Evolutionary conservation across 768 basidiomycete genomes (phyloP).

Genomic region (Pleurotus cornucopiae): DNA sequence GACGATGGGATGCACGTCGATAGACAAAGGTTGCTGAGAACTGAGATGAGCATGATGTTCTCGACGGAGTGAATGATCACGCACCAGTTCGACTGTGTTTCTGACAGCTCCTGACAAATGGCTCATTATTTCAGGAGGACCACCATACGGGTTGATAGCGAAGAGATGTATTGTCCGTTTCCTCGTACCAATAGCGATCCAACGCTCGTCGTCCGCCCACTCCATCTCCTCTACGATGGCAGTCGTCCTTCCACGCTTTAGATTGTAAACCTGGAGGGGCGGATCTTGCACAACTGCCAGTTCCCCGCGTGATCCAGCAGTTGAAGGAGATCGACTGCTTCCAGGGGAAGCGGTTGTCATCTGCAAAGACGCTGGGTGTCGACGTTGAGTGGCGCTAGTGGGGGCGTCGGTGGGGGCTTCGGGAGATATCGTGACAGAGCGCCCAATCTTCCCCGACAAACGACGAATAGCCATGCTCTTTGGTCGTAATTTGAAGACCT

Average conservation of each 20-base stretch:
- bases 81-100: conserved; percentile 47
- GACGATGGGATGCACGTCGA: conserved; percentile 52
- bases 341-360: neutral
- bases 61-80: conserved; percentile 15
- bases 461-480: conserved; percentile 9
- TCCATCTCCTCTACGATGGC: conserved; percentile 54
- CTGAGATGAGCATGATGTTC: neutral
- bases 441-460: conserved; percentile 1
- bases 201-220: conserved; percentile 57
- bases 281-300: conserved; percentile 14
- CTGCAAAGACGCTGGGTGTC: neutral
- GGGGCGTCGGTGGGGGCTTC: neutral
- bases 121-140: conserved; percentile 56
- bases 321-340: conserved; percentile 3
- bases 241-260: conserved; percentile 68
- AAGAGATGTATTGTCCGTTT: conserved; percentile 71
- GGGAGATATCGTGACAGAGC: neutral
- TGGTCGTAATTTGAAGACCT: conserved; percentile 40
- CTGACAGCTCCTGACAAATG: conserved; percentile 56
- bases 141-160: conserved; percentile 73
- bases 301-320: neutral
- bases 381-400: neutral
- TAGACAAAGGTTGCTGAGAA: conserved; percentile 45
- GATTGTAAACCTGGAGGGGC: conserved; percentile 60
- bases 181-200: conserved; percentile 64